Evolutionary conservation across 176 grass and related monocot genomes (phyloP), one percentile per base, ranked within the genome.

Genomic region (Phyllostachys edulis): DNA sequence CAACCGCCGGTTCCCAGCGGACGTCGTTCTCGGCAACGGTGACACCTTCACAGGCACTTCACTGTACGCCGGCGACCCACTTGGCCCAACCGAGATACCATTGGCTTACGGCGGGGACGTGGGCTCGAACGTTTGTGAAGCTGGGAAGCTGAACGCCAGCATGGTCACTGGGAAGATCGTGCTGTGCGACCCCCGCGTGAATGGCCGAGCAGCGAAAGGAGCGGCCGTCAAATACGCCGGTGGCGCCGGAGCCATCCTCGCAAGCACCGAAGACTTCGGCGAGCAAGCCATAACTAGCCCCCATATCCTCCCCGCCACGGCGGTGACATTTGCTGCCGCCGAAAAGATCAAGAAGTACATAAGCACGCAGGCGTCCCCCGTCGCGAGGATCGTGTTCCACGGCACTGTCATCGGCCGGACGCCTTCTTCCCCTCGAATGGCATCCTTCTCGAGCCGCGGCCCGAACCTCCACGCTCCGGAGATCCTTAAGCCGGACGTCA

Each of bases 401-500:
- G 80, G 87, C 56, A 90, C 84, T 0, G 81, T 82, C 2, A 0
- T 87, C 44, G 69, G 47, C 18, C 16, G 15, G 21, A 49, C 71
- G 2, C 89, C 89, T 0, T 61, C 86, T 1, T 32, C 87, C 16
- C 93, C 93, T 2, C 73, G 80, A 5, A 75, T 90, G 5, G 90
- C 87, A 0, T 32, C 82, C 13, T 92, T 94, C 77, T 94, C 85
- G 2, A 78, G 85, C 78, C 84, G 85, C 3, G 90, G 93, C 0
- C 93, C 93, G 0, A 92, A 54, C 68, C 7, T 34, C 32, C 61
- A 16, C 4, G 82, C 69, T 1, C 75, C 73, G 12, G 71, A 85
- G 79, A 71, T 94, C 78, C 71, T 94, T 21, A 94, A 94, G 45
- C 93, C 90, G 1, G 90, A 94, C 78, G 34, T 94, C 0, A 80